Evolutionary conservation across 768 basidiomycete species (phyloP).

Genomic region (Pholiota microspora): DNA sequence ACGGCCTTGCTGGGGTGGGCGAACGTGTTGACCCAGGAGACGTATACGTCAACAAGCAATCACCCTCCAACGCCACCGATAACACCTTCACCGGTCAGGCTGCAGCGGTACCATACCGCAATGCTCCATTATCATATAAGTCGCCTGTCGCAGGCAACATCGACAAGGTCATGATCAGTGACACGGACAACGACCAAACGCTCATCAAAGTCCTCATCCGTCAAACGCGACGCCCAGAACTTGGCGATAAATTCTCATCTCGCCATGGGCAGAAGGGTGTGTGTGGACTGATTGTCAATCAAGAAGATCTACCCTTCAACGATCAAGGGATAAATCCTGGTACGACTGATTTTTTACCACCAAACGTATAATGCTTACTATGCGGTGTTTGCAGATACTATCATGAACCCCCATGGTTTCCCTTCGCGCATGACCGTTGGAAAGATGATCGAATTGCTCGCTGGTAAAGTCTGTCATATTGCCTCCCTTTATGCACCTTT

Average conservation of each 20-base stretch:
- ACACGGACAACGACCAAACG: conserved; percentile 95
- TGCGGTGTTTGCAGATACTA: conserved; percentile 62
- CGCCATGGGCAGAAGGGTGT: conserved; percentile 99
- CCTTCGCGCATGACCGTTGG: conserved; percentile 99
- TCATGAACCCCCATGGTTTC: conserved; percentile 99
- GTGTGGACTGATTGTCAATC: conserved; percentile 97
- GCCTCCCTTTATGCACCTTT: conserved; percentile 5
- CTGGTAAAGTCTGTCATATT: conserved; percentile 70
- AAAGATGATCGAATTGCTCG: conserved; percentile 98
- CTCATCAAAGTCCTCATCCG: conserved; percentile 96
- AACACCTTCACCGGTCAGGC: conserved; percentile 85
- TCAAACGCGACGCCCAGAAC: conserved; percentile 93
- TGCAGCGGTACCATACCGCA: conserved; percentile 84
- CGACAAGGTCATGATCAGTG: conserved; percentile 97
- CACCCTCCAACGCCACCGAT: conserved; percentile 91
- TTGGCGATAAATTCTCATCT: conserved; percentile 98
- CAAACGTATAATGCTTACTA: background rate
- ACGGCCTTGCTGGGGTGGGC: conserved; percentile 94
- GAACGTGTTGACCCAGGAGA: conserved; percentile 92
- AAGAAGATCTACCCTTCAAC: conserved; percentile 99
- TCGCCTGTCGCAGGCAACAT: conserved; percentile 91
- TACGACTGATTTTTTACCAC: conserved; percentile 27
- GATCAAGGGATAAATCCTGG: conserved; percentile 95
- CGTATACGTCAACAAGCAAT: conserved; percentile 96
- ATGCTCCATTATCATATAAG: conserved; percentile 91